Evolutionary conservation across 2,329 filamentous ascomycete species (phyloP).

Genomic region (Talaromyces islandicus): DNA sequence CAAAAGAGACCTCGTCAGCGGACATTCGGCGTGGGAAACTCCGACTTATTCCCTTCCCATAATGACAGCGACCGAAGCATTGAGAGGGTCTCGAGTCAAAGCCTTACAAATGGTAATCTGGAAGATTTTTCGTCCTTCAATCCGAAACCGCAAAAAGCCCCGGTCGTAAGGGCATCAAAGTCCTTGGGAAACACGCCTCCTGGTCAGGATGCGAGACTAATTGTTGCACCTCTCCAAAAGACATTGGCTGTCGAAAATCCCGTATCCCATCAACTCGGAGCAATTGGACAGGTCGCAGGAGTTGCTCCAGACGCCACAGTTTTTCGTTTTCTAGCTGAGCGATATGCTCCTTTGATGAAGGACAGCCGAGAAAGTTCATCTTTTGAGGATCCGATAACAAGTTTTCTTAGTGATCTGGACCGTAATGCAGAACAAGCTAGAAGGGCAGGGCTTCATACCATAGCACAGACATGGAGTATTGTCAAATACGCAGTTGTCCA

Average conservation of each 20-base stretch:
- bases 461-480: constrained; percentile 56
- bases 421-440: constrained; percentile 51
- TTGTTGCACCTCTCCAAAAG: constrained; percentile 47
- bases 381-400: constrained; percentile 22
- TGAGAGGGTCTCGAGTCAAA: constrained; percentile 45
- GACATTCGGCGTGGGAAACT: constrained; percentile 32
- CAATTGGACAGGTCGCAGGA: constrained; percentile 45
- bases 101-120: constrained; percentile 41
- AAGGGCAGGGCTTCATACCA: constrained; percentile 42
- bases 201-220: constrained; percentile 37
- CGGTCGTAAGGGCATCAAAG: constrained; percentile 44
- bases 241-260: constrained; percentile 39
- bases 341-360: constrained; percentile 36
- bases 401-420: constrained; percentile 41
- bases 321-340: constrained; percentile 38
- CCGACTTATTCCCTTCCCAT: constrained; percentile 35
- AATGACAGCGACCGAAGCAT: constrained; percentile 40
- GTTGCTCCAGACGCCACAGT: constrained; percentile 34
- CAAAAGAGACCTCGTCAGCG: constrained; percentile 46
- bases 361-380: constrained; percentile 17
- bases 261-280: constrained; percentile 42
- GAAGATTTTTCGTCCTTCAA: constrained; percentile 23
- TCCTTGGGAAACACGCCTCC: constrained; percentile 52
- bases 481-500: constrained; percentile 46
- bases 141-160: constrained; percentile 41